Base-by-base conservation (phyloP, 495 filamentous ascomycete genomes). In the Penicillium roqueforti region DNA sequence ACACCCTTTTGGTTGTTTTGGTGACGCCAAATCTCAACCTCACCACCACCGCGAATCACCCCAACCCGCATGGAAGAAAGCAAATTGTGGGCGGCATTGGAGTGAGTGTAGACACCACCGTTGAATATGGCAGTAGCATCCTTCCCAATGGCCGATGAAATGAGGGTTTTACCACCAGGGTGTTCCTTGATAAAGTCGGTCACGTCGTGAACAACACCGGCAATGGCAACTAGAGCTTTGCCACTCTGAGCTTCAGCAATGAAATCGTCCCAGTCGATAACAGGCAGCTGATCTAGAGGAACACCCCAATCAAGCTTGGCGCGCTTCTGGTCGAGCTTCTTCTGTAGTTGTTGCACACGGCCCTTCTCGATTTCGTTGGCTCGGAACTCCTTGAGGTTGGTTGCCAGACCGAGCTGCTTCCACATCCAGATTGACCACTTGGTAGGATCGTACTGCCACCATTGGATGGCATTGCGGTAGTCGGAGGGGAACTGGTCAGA, bases 101-200 rank as follows among this genome's bases (percentile, higher is more conserved):
- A 88, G 76, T 96, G 91, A 59, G 86, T 83, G 72, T 96, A 96
- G 36, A 96, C 87, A 71, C 91, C 91, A 51, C 91, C 91, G 74
- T 96, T 95, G 82, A 96, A 96, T 69, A 93, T 88, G 58, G 90
- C 88, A 11, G 91, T 95, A 31, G 89, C 91, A 63, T 96, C 91
- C 74, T 96, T 96, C 69, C 90, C 91, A 39, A 96, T 81, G 31
- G 85, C 89, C 16, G 85, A 87, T 34, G 73, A 79, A 75, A 95
- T 93, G 68, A 96, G 81, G 26, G 87, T 82, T 75, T 89, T 91
- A 59, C 91, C 91, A 76, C 91, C 91, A 10, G 91, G 91, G 69
- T 96, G 91, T 50, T 91, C 87, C 62, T 87, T 85, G 72, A 96
- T 87, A 76, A 95, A 96, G 58, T 86, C 78, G 52, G 81, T 80